Evolutionary conservation across 805 yeast genomes (phyloP).

Genomic region (Komagataella ulmi): DNA sequence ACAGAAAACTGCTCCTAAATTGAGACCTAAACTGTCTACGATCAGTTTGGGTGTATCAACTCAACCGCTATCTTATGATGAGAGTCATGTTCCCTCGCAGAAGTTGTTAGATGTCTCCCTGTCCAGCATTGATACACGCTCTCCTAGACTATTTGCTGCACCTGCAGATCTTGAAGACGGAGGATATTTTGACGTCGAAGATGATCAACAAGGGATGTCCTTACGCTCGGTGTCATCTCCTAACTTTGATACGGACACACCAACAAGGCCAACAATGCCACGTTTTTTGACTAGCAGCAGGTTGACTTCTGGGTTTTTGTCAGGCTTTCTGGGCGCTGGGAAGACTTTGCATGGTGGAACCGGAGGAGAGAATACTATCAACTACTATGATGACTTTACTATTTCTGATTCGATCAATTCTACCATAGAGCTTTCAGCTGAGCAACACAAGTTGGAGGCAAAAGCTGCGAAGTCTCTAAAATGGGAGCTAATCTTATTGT

Average conservation of each 20-base stretch:
- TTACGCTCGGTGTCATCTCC: not conserved
- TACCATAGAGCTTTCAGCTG: constrained; percentile 26
- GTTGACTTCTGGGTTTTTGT: not conserved
- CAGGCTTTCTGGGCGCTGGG: not conserved
- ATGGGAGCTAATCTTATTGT: constrained; percentile 10
- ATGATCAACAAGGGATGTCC: not conserved
- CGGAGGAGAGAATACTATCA: constrained; percentile 2
- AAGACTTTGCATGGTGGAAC: not conserved
- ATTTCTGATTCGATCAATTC: constrained; percentile 49
- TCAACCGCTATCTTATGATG: not conserved
- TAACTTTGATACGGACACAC: not conserved
- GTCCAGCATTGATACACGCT: not conserved
- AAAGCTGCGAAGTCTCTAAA: constrained; percentile 7
- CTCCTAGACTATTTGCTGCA: not conserved
- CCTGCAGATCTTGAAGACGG: not conserved
- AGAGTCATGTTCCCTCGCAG: not conserved
- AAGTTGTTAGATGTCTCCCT: not conserved
- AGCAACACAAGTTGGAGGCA: constrained; percentile 23
- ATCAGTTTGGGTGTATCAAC: not conserved
- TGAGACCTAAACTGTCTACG: not conserved
- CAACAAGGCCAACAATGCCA: not conserved
- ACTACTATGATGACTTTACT: constrained; percentile 45
- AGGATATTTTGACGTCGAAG: not conserved
- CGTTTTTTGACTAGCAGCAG: not conserved
- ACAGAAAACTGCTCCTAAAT: not conserved